Base-by-base conservation (phyloP, 257 asterid genomes). In the Paraleonurus japonicus region DNA sequence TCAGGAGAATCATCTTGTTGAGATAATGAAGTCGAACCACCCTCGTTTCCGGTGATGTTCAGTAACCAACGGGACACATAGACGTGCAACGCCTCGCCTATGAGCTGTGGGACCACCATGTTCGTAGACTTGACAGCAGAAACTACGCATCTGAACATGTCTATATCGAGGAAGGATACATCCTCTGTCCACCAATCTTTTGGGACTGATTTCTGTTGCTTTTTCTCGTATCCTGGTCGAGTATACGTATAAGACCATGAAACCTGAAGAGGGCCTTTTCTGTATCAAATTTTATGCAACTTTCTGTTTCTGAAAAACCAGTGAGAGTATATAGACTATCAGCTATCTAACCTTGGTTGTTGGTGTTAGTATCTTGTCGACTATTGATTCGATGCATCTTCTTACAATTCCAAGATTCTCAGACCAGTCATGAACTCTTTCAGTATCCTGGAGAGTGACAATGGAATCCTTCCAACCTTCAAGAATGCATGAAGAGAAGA, bases 181-280 rank as follows among this genome's bases (percentile, higher is more conserved):
- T 91, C 97, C 71, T 91, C 97, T 4, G 96, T 89, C 97, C 97
- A 91, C 97, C 97, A 91, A 72, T 91, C 97, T 66, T 79, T 87
- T 0, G 97, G 95, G 35, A 76, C 90, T 0, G 92, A 72, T 65
- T 81, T 82, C 65, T 80, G 86, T 37, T 75, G 77, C 62, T 68
- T 84, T 55, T 75, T 84, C 1, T 80, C 81, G 8, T 82, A 87
- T 16, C 97, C 96, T 7, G 81, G 83, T 65, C 96, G 77, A 5
- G 88, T 89, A 69, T 86, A 91, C 0, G 96, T 89, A 57, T 81
- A 91, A 17, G 96, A 89, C 97, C 97, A 91, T n/a, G 83, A 61
- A 15, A 88, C 92, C 92, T 86, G 83, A 74, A 61, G 30, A 65
- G 41, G 61, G 63, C 24, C 55, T 77, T 58, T 39, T 64, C 24